Base-by-base conservation (phyloP, 306 rosid species). In the Sophora flavescens region DNA sequence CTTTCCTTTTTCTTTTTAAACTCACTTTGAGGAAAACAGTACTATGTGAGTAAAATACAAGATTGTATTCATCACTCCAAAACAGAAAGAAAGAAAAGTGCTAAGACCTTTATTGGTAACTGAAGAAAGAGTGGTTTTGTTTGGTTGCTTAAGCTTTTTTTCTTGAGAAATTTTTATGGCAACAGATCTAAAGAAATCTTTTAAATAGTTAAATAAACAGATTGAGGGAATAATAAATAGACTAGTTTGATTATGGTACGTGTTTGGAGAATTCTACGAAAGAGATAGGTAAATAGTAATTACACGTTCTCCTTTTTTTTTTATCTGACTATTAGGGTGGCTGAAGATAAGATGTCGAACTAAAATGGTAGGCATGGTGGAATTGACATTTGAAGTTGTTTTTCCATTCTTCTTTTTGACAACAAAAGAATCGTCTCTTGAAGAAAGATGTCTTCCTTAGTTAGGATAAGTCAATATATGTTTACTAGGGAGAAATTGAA, bases 51-150 rank as follows among this genome's bases (percentile, higher is more conserved):
- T 53, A 3, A 58, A 58, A 28, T 10, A 26, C 63, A 58, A 58
- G 28, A 58, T 59, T 45, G 50, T 18, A 54, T 52, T 52, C 28
- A 8, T 52, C 11, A 15, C 28, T 2, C 28, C 11, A 0, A 52
- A 52, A 6, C 6, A 2, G 0, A 52, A 52, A 6, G 6, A 1
- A 18, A 2, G 16, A n/a, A n/a, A n/a, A n/a, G n/a, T n/a, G n/a
- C n/a, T n/a, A 52, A 28, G 58, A 15, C 16, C 16, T 16, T 16
- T 53, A 66, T 64, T 26, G 54, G 50, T 30, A 66, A 8, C 4
- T 42, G n/a, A 41, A 68, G 53, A 72, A 82, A 65, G 80, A 51
- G 35, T 74, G 75, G 63, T 67, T 74, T 74, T 82, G 83, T 71
- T 67, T 68, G 67, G 47, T 70, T 74, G 70, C 45, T 17, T 4